These are phyloP conservation scores for Aristolochia contorta DNA, from an alignment of 164 flowering plant species.

Conservation along the genomic window DNA sequence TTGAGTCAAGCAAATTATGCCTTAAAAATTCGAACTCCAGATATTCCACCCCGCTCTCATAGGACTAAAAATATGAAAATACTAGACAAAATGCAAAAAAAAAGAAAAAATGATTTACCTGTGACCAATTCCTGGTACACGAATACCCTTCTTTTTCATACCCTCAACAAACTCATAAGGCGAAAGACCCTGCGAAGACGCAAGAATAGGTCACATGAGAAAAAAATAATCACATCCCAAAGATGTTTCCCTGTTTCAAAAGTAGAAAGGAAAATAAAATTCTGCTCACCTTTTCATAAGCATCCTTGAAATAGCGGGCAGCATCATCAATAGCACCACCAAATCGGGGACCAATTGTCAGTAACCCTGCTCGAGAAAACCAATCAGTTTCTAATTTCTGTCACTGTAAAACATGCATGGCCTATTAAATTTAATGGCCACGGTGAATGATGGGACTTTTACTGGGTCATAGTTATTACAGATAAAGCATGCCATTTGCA, in stretches of 20 bases:
- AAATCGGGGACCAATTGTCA: slow-evolving; percentile 97
- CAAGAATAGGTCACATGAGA: background rate
- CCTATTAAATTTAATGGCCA: too few species aligned
- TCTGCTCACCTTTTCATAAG: slow-evolving; percentile 60
- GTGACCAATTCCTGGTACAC: slow-evolving; percentile 99
- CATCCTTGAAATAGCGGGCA: slow-evolving; percentile 95
- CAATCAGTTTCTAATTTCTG: background rate
- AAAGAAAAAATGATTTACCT: slow-evolving; percentile 42
- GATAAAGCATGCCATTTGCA: background rate
- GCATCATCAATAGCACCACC: slow-evolving; percentile 99
- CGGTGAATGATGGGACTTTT: too few species aligned
- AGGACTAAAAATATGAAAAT: background rate
- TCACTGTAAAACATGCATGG: too few species aligned
- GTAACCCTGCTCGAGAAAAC: slow-evolving; percentile 57
- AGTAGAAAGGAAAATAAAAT: background rate
- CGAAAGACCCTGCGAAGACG: slow-evolving; percentile 49
- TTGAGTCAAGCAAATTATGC: background rate
- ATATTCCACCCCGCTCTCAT: background rate
- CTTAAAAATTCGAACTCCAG: background rate
- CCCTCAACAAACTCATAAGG: slow-evolving; percentile 91
- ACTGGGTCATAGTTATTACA: too few species aligned
- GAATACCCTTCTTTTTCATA: slow-evolving; percentile 98
- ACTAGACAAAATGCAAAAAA: background rate
- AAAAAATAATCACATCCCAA: background rate
- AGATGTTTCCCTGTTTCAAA: too few species aligned